A percentile compares a stretch with the other conserved stretches of the same genome.
These are phyloP conservation scores for Picochlorum sp. DNA, from an alignment of 139 green algal species.

Conservation along the genomic window DNA sequence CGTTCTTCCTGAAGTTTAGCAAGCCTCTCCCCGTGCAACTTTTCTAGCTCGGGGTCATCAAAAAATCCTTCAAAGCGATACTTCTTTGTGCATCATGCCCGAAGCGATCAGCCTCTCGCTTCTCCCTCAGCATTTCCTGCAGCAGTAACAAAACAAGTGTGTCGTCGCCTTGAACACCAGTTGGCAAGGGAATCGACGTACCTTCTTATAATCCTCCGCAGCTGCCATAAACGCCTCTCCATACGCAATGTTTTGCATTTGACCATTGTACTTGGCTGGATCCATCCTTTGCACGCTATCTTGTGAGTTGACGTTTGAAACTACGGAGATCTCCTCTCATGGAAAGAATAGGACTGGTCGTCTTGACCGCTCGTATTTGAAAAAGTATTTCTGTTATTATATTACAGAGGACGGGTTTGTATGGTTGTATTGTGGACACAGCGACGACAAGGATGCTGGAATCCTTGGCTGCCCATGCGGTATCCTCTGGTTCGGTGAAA, in stretches of 20 bases:
- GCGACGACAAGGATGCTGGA: no score
- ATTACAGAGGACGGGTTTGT: no score
- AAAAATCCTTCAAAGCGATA: conserved; percentile 74
- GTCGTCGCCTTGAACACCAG: background rate
- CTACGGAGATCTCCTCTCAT: no score
- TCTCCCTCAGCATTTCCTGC: conserved; percentile 33
- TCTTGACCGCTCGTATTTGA: no score
- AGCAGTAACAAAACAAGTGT: background rate
- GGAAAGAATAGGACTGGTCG: no score
- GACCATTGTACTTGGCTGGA: conserved; percentile 23
- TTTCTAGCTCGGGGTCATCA: conserved; percentile 56
- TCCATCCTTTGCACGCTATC: conserved; percentile 4
- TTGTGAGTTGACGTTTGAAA: no score
- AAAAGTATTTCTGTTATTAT: no score
- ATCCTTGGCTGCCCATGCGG: no score
- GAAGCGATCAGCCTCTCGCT: conserved; percentile 14
- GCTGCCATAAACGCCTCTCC: conserved; percentile 73
- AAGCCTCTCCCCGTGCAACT: conserved; percentile 58
- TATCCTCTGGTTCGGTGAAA: no score
- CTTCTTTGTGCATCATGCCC: conserved; percentile 21
- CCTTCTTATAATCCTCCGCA: conserved; percentile 73
- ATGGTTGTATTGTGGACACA: no score
- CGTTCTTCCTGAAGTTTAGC: conserved; percentile 61
- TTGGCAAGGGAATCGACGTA: conserved; percentile 9
- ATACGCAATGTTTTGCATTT: conserved; percentile 74